Percentiles rank a stretch among this genome's conserved stretches.
phyloP scores from a whole-genome alignment of 2,329 filamentous ascomycete genomes.

The Sarocladium brachiariae region DNA sequence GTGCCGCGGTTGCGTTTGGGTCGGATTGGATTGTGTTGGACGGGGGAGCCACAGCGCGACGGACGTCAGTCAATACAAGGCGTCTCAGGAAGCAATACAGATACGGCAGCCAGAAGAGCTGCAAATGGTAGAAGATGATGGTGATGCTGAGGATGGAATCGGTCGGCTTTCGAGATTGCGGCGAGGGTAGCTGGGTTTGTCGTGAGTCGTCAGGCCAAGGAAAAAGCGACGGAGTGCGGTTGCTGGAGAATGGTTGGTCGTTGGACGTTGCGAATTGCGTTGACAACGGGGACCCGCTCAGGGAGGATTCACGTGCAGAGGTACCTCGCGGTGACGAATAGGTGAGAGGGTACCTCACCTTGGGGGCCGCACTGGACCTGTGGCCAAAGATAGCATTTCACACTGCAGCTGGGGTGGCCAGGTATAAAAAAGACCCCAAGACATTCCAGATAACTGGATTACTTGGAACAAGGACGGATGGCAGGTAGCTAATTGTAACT shows the following conservation, averaged over 20 bases:
- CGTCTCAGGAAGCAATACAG: not conserved
- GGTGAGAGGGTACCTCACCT: not conserved
- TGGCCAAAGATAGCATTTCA: not conserved
- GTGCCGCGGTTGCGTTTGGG: not conserved
- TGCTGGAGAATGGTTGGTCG: not conserved
- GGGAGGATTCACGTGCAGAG: slow-evolving; percentile 7
- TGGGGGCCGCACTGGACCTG: too few relatives aligned
- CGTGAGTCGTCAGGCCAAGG: slow-evolving; percentile 7
- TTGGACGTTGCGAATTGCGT: slow-evolving; percentile 9
- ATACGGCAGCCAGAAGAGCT: not conserved
- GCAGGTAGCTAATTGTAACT: not conserved
- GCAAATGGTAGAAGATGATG: not conserved
- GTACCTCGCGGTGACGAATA: not conserved
- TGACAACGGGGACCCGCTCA: slow-evolving; percentile 9
- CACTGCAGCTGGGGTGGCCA: too few relatives aligned
- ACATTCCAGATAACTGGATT: slow-evolving; percentile 1
- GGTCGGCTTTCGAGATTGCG: not conserved
- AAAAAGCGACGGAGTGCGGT: not conserved
- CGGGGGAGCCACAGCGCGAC: not conserved
- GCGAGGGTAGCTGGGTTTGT: not conserved
- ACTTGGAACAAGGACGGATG: slow-evolving; percentile 2
- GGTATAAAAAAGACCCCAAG: not conserved
- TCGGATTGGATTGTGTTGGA: not conserved
- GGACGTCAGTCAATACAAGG: not conserved
- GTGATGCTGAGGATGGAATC: not conserved